A percentile compares a stretch with the other conserved stretches of the same genome.
phyloP scores from a whole-genome alignment of 208 protist genomes.

The Trypanosoma vivax region DNA sequence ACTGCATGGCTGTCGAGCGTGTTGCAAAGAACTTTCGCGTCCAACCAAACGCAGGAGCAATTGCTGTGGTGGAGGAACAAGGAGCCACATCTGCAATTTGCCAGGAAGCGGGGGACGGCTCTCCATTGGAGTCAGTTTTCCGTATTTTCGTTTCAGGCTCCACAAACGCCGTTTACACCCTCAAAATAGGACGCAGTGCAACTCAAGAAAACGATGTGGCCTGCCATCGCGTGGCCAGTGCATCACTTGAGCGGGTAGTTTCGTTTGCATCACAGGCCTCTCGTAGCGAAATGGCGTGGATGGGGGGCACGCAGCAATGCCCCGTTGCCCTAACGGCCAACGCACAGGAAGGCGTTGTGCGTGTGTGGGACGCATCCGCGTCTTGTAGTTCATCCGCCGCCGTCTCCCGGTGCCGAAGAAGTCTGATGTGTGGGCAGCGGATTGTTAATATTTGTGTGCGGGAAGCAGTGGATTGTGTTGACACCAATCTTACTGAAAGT shows the following conservation, averaged over 20 bases:
- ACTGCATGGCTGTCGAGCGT: slow-evolving; percentile 21
- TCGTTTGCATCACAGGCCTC: slow-evolving; percentile 72
- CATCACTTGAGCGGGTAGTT: slow-evolving; percentile 39
- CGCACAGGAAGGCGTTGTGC: slow-evolving; percentile 61
- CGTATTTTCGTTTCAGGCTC: slow-evolving; percentile 55
- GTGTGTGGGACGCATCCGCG: slow-evolving; percentile 60
- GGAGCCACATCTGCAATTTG: neutral
- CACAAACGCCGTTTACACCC: slow-evolving; percentile 46
- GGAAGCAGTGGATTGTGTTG: slow-evolving; percentile 7
- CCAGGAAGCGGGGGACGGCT: neutral
- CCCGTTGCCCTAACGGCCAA: slow-evolving; percentile 44
- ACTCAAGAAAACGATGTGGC: neutral
- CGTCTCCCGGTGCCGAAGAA: slow-evolving; percentile 52
- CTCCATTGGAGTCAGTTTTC: slow-evolving; percentile 10
- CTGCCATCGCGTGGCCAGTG: neutral
- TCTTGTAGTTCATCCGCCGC: neutral
- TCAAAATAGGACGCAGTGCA: slow-evolving; percentile 8
- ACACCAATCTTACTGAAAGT: slow-evolving; percentile 21
- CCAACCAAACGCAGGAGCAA: slow-evolving; percentile 40
- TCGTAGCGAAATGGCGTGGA: slow-evolving; percentile 54
- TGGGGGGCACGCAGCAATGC: slow-evolving; percentile 16
- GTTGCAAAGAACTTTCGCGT: slow-evolving; percentile 27
- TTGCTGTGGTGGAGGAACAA: slow-evolving; percentile 25
- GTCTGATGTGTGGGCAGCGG: slow-evolving; percentile 73
- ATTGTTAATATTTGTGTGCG: slow-evolving; percentile 58